phyloP scores from a whole-genome alignment of 2,329 filamentous ascomycete species.

The Colletotrichum euphorbiae region DNA sequence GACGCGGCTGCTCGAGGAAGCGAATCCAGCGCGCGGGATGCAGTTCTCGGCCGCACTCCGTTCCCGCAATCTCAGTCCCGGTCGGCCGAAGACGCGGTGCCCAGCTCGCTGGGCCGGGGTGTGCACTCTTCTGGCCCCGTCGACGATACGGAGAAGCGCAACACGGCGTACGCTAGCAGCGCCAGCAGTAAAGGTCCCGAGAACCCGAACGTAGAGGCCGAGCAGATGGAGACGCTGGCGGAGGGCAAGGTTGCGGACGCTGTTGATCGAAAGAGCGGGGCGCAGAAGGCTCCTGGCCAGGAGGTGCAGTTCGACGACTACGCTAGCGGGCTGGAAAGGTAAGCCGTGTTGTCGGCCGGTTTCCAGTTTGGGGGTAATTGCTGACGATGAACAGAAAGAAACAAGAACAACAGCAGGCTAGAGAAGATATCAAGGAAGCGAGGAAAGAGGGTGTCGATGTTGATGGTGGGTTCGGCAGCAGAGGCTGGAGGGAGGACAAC shows the following conservation, averaged over 20 bases:
- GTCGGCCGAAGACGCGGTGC: conserved; percentile 36
- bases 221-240: conserved; percentile 43
- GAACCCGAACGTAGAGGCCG: conserved; percentile 44
- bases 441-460: conserved; percentile 40
- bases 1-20: conserved; percentile 9
- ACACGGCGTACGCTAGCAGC: conserved; percentile 28
- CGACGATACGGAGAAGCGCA: conserved; percentile 39
- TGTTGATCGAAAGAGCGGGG: conserved; percentile 43
- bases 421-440: conserved; percentile 40
- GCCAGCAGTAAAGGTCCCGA: conserved; percentile 10
- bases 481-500: conserved; percentile 21
- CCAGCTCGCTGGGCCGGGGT: conserved; percentile 40
- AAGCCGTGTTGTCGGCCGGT: background rate
- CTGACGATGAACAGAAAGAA: conserved; percentile 41
- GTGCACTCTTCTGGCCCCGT: conserved; percentile 40
- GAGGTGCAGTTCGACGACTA: conserved; percentile 41
- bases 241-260: conserved; percentile 45
- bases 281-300: conserved; percentile 41
- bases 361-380: too few species aligned
- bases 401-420: conserved; percentile 41
- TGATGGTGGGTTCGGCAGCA: conserved; percentile 37
- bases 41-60: conserved; percentile 30
- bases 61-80: conserved; percentile 25
- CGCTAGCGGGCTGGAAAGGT: conserved; percentile 42
- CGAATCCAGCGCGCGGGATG: conserved; percentile 26